Conservation (phyloP, 345 rosid genomes). For the Hirschfeldia incana region DNA sequence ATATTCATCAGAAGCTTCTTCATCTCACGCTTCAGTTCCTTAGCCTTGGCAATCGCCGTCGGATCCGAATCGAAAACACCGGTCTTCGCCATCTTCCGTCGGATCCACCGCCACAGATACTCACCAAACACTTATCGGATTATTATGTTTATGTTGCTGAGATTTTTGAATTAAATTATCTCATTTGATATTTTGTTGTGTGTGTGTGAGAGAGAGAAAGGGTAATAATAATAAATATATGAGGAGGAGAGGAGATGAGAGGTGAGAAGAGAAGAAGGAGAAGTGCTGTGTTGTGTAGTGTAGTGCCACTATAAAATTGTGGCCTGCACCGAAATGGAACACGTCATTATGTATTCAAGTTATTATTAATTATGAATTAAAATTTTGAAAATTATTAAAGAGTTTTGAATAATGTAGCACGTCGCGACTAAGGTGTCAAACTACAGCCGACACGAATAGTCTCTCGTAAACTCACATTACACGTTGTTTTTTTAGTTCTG, state of each 20-base stretch:
- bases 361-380: neutral
- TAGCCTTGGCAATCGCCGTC: slow-evolving; percentile 56
- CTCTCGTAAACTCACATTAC: neutral
- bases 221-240: slow-evolving; percentile 19
- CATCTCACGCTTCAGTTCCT: slow-evolving; percentile 73
- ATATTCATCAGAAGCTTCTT: slow-evolving; percentile 62
- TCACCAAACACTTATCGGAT: slow-evolving; percentile 24
- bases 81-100: slow-evolving; percentile 60
- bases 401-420: slow-evolving; percentile 31
- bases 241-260: slow-evolving; percentile 16
- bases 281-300: slow-evolving; percentile 26
- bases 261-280: neutral
- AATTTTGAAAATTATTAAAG: neutral
- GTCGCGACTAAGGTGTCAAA: slow-evolving; percentile 26
- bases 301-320: slow-evolving; percentile 33
- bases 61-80: slow-evolving; percentile 66
- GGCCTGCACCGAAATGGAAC: slow-evolving; percentile 33
- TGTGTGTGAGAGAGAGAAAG: neutral
- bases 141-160: neutral
- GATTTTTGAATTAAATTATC: neutral
- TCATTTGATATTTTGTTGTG: slow-evolving; percentile 1
- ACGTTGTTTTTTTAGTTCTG: neutral
- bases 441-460: slow-evolving; percentile 36
- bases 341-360: slow-evolving; percentile 26
- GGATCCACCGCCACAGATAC: slow-evolving; percentile 33